A percentile compares a stretch with the other conserved stretches of the same genome.
These are phyloP conservation scores for Paecilomyces fulvus DNA, from an alignment of 2,329 filamentous ascomycete genomes.

Conservation along the genomic window DNA sequence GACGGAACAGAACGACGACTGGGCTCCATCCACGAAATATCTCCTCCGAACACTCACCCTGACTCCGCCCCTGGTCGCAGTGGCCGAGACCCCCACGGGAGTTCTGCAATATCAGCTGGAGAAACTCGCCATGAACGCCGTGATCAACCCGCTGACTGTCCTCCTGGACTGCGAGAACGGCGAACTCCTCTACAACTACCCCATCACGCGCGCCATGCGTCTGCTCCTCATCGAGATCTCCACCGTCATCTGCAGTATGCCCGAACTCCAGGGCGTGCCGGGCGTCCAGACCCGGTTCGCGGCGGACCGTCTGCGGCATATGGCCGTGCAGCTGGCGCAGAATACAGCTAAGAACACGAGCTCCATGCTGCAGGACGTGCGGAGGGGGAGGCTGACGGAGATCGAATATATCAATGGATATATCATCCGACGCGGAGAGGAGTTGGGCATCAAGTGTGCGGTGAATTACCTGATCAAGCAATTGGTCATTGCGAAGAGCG, in stretches of 20 bases:
- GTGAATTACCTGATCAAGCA: constrained; percentile 65
- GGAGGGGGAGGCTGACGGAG: constrained; percentile 57
- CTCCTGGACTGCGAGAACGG: constrained; percentile 70
- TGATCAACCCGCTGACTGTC: constrained; percentile 75
- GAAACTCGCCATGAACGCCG: constrained; percentile 63
- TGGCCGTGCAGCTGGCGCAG: constrained; percentile 48
- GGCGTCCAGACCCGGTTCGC: constrained; percentile 53
- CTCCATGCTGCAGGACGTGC: constrained; percentile 60
- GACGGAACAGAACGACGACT: constrained; percentile 17
- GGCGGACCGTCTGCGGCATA: constrained; percentile 52
- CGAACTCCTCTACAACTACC: constrained; percentile 58
- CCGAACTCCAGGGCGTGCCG: constrained; percentile 59
- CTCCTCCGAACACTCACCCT: constrained; percentile 57
- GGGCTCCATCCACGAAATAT: constrained; percentile 44
- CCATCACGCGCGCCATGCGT: constrained; percentile 58
- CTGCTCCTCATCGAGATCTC: constrained; percentile 67
- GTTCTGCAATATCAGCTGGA: constrained; percentile 70
- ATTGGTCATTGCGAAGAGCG: constrained; percentile 63
- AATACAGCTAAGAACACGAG: constrained; percentile 52
- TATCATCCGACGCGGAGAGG: constrained; percentile 63
- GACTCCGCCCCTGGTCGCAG: constrained; percentile 53
- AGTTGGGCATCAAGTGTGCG: constrained; percentile 62
- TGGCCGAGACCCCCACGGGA: constrained; percentile 49
- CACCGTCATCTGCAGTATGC: constrained; percentile 61
- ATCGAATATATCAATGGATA: constrained; percentile 85